Base-by-base conservation (phyloP, 2,329 filamentous ascomycete species). In the Esteya vermicola region DNA sequence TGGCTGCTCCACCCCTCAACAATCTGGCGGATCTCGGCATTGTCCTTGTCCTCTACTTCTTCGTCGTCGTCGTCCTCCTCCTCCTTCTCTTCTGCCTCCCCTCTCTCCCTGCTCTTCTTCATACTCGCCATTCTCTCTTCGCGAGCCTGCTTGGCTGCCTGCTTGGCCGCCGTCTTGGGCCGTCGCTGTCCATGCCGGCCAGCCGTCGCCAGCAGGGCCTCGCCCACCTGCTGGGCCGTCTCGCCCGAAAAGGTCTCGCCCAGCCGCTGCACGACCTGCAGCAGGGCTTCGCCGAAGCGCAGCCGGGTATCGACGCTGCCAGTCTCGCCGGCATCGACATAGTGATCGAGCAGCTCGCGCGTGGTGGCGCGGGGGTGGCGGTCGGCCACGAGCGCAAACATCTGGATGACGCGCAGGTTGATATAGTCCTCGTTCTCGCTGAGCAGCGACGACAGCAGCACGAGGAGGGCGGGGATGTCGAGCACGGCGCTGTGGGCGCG, bases 351-450 rank as follows among this genome's bases (percentile, higher is more conserved):
- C 0, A 85, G 58, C 48, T 83, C 78, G 19, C 63, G 65, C 4
- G 71, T 60, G 0, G 77, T 75, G 0, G 78, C 70, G 32, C 67
- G 70, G 0, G 79, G 76, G 38, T 83, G 78, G 41, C 63, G 67
- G 45, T 66, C 59, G 0, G 78, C 70, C 10, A 86, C 57, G 20
- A 74, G 68, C 0, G 71, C 69, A 43, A 83, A 73, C 2, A 78
- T 65, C 45, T 74, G 75, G 45, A 85, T 72, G 14, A 75, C 71
- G n/a, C 74, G 68, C 3, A 80, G 61, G 49, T 81, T 80, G 44
- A 85, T 76, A 51, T 79, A 86, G 41, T 82, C 78, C 41, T 85
- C 81, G 6, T 67, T 62, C 36, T 82, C 78, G 44, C 70, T 67
- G 2, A 85, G 60, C 1, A 84, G 63, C 9, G 70, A 73, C 1